Base-by-base conservation (phyloP, 495 filamentous ascomycete species). In the Hypoxylon fuscum region DNA sequence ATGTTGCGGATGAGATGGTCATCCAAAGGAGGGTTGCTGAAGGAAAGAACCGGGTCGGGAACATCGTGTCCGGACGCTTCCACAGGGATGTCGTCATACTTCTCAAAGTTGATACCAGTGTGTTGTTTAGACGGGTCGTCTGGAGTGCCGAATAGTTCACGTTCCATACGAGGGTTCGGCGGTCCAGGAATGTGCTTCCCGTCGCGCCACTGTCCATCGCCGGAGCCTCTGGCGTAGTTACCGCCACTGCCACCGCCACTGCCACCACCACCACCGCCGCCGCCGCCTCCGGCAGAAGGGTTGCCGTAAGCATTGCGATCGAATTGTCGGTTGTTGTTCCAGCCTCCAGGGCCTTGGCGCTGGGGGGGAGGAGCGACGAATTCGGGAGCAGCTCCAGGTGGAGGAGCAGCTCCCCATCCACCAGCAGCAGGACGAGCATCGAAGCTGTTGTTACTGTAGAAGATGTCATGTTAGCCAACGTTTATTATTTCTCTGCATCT, bases 61-160 rank as follows among this genome's bases (percentile, higher is more conserved):
- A 97, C 92, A 73, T 96, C 88, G 41, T 92, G 89, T 40, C 95
- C 95, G 56, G 95, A 97, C 37, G 96, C 94, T 73, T 97, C 95
- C 55, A 98, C 96, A 29, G 95, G 95, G 68, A 98, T 98, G 72
- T 98, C 95, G 70, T 98, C 95, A 77, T 98, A 98, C 81, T 98
- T 98, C 79, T 96, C 87, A 72, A 98, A 98, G 83, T 98, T 98
- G 87, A 98, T 98, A 71, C 95, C 95, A 15, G 91, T 97, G 68
- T 92, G 90, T 74, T 96, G 90, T 81, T 96, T 97, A 62, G 90
- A 85, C 53, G 93, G 92, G 70, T 98, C 95, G 75, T 98, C 95
- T 61, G 91, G 85, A 38, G 89, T 87, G 70, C 95, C 95, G 76
- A 97, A 98, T 41, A 98, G 88, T 69, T 98, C 95, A 72, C 93